These are phyloP conservation scores for Penicillium sp. DNA, from an alignment of 2,329 filamentous ascomycete genomes.

Conservation along the genomic window DNA sequence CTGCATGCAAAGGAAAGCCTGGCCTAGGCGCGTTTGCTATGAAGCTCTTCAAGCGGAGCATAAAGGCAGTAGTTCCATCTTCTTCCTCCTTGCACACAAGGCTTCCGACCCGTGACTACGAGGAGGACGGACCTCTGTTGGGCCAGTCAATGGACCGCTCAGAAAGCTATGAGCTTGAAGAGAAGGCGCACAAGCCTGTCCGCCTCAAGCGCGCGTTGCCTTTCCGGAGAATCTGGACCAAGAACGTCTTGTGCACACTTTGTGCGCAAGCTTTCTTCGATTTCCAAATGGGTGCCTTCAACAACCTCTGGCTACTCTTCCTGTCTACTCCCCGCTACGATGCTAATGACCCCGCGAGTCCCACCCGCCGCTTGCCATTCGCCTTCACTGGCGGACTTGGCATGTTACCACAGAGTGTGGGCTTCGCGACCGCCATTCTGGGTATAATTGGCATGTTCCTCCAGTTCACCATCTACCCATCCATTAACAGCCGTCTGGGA, in stretches of 20 bases:
- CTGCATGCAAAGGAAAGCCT: slow-evolving; percentile 47
- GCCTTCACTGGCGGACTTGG: slow-evolving; percentile 70
- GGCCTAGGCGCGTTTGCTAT: slow-evolving; percentile 44
- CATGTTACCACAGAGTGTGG: slow-evolving; percentile 67
- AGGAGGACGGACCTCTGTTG: slow-evolving; percentile 37
- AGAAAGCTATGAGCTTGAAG: slow-evolving; percentile 40
- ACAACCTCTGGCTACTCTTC: slow-evolving; percentile 74
- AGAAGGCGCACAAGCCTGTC: slow-evolving; percentile 33
- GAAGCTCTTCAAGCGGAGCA: slow-evolving; percentile 28
- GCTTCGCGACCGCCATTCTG: slow-evolving; percentile 71
- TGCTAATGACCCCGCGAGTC: slow-evolving; percentile 38
- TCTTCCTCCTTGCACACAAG: slow-evolving; percentile 35
- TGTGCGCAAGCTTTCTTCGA: slow-evolving; percentile 68
- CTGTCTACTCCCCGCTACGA: slow-evolving; percentile 67
- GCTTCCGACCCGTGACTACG: slow-evolving; percentile 37
- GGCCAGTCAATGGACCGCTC: slow-evolving; percentile 33
- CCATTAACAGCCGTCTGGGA: slow-evolving; percentile 64
- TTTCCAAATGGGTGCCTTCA: slow-evolving; percentile 71
- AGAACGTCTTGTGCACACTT: slow-evolving; percentile 57
- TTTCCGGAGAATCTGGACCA: slow-evolving; percentile 55
- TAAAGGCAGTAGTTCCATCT: slow-evolving; percentile 28
- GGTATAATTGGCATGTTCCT: slow-evolving; percentile 71
- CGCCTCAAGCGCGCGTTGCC: slow-evolving; percentile 46
- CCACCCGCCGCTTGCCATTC: slow-evolving; percentile 51
- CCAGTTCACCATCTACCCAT: slow-evolving; percentile 69